Percentiles rank a stretch among this genome's conserved stretches.
These are phyloP conservation scores for Millerago galiae DNA, from an alignment of 805 yeast species.

Conservation along the genomic window DNA sequence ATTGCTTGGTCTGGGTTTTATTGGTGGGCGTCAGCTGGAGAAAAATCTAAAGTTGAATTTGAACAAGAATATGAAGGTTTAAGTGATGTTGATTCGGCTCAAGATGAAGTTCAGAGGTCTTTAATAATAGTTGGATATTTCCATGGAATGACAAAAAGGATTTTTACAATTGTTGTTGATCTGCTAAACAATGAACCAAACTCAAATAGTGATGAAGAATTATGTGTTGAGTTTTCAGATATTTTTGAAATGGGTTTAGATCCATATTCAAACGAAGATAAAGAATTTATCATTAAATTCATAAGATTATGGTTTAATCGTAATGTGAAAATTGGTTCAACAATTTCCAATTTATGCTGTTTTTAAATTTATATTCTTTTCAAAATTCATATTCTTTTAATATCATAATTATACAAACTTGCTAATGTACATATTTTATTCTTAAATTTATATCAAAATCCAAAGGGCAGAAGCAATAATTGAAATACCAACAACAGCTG, in stretches of 20 bases:
- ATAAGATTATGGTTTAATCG: constrained; percentile 42
- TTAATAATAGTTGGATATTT: constrained; percentile 42
- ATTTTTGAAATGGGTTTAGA: constrained; percentile 53
- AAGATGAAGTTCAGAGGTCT: constrained; percentile 21
- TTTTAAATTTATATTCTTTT: constrained; percentile 4
- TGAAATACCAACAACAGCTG: constrained; percentile 42
- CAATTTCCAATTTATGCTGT: constrained; percentile 30
- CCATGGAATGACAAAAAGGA: constrained; percentile 39
- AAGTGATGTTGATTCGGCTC: constrained; percentile 10
- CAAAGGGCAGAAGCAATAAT: constrained; percentile 34
- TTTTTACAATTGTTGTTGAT: constrained; percentile 34
- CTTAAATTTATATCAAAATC: constrained; percentile 22
- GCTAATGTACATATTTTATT: neutral
- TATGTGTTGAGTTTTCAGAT: constrained; percentile 28
- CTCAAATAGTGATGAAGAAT: constrained; percentile 7
- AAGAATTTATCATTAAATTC: constrained; percentile 36
- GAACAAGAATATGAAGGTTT: constrained; percentile 35
- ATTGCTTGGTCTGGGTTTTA: constrained; percentile 62
- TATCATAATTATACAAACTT: neutral
- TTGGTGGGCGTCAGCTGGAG: constrained; percentile 90
- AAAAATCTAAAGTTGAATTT: constrained; percentile 35
- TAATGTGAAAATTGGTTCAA: constrained; percentile 35
- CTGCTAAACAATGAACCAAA: constrained; percentile 27
- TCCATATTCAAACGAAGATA: constrained; percentile 41
- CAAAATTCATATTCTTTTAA: neutral